Conservation (phyloP, 2,329 filamentous ascomycete species). For the Curvularia sp. region DNA sequence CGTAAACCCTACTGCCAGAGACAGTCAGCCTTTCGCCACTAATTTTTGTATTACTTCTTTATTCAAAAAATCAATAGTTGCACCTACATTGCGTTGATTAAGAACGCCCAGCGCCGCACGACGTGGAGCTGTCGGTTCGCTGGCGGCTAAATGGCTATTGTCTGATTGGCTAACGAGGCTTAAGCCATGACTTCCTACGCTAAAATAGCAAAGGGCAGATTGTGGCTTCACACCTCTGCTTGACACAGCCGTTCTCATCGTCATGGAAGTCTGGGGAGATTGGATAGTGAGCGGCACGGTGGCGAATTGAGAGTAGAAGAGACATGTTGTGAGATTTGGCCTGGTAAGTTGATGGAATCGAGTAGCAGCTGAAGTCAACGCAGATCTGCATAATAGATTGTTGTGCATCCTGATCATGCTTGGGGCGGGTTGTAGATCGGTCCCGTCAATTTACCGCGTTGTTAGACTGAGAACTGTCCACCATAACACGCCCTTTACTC, state of each 20-base stretch:
- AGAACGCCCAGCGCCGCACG: background rate
- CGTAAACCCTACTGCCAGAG: background rate
- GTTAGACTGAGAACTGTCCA: constrained; percentile 1
- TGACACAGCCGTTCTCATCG: constrained; percentile 3
- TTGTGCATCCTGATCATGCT: constrained; percentile 16
- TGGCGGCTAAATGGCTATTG: constrained; percentile 14
- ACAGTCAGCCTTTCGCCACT: background rate
- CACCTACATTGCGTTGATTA: background rate
- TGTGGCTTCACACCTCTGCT: constrained; percentile 12
- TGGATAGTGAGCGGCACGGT: background rate
- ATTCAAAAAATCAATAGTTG: background rate
- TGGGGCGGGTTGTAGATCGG: background rate
- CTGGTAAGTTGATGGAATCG: background rate
- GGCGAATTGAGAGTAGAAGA: background rate
- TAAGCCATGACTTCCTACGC: background rate
- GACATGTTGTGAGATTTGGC: background rate
- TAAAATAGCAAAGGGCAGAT: constrained; percentile 2
- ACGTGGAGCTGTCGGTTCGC: constrained; percentile 2
- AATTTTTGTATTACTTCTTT: background rate
- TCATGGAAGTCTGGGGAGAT: constrained; percentile 7
- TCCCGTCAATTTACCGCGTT: background rate
- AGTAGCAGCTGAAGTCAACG: background rate
- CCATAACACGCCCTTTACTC: constrained; percentile 15
- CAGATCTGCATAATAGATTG: constrained; percentile 13
- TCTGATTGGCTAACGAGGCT: constrained; percentile 4